Percentiles rank a stretch among this genome's conserved stretches.
These are phyloP conservation scores for Colletotrichum tropicicola DNA, from an alignment of 2,329 filamentous ascomycete genomes.

Conservation along the genomic window DNA sequence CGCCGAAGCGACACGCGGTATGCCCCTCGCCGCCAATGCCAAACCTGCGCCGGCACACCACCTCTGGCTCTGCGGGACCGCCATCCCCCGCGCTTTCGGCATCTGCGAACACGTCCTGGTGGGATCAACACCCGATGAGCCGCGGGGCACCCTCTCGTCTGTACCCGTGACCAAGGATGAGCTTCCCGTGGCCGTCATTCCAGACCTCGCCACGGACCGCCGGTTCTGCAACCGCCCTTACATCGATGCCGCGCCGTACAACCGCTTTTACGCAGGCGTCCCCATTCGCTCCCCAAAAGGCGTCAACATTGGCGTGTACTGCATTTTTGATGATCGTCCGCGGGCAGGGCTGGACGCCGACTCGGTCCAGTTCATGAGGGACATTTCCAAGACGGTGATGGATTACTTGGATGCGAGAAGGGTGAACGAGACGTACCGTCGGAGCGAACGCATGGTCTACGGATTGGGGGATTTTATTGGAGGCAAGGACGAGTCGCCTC, in stretches of 20 bases:
- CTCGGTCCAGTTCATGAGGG: constrained; percentile 37
- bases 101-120: constrained; percentile 41
- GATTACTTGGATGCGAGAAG: constrained; percentile 46
- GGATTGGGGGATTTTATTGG: constrained; percentile 48
- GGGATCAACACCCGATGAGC: background rate
- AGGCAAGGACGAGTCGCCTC: constrained; percentile 33
- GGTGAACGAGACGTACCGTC: constrained; percentile 38
- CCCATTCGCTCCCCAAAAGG: constrained; percentile 50
- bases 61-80: constrained; percentile 39
- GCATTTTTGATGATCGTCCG: constrained; percentile 41
- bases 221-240: constrained; percentile 41
- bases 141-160: background rate
- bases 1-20: constrained; percentile 56
- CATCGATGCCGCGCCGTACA: constrained; percentile 34
- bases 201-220: constrained; percentile 43
- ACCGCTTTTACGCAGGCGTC: constrained; percentile 51
- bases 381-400: constrained; percentile 46
- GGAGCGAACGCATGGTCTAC: constrained; percentile 47
- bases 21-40: constrained; percentile 43
- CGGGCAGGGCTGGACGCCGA: constrained; percentile 38
- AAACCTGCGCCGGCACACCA: constrained; percentile 14
- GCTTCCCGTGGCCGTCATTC: constrained; percentile 44
- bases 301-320: constrained; percentile 53
- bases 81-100: constrained; percentile 38
- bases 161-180: constrained; percentile 1